phyloP scores from a whole-genome alignment of 1,284 basidiomycete species.

The Cutaneotrichosporon cyanovorans region DNA sequence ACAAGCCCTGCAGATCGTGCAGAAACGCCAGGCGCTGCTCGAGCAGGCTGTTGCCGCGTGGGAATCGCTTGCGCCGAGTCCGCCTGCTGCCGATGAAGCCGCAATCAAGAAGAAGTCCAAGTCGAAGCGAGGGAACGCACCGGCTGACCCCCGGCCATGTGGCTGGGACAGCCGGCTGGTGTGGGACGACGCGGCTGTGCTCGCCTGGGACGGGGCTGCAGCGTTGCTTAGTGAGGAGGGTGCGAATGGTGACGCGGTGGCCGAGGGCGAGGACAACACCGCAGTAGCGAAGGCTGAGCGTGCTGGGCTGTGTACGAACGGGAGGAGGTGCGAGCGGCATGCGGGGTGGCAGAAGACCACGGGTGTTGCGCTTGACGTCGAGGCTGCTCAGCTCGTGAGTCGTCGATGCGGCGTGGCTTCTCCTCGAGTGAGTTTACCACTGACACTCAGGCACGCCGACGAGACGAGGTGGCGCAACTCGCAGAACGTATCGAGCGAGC shows the following conservation, averaged over 20 bases:
- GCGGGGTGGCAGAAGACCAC: constrained; percentile 39
- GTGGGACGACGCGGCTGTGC: constrained; percentile 27
- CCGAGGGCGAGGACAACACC: not conserved
- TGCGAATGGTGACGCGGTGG: not conserved
- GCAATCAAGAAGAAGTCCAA: constrained; percentile 22
- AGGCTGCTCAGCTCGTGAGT: constrained; percentile 27
- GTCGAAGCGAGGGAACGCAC: constrained; percentile 15
- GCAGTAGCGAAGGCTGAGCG: not conserved
- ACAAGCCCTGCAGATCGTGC: constrained; percentile 18
- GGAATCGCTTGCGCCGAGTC: constrained; percentile 13
- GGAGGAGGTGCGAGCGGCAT: constrained; percentile 35
- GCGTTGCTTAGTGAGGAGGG: not conserved
- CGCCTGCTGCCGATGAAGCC: constrained; percentile 1
- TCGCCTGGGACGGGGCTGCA: constrained; percentile 9
- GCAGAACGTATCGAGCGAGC: constrained; percentile 4
- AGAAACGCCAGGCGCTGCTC: constrained; percentile 27
- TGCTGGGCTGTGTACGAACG: constrained; percentile 16
- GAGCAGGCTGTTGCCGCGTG: constrained; percentile 17
- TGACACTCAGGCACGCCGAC: constrained; percentile 4
- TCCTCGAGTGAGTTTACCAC: no score
- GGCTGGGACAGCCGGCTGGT: constrained; percentile 31
- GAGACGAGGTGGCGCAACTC: constrained; percentile 1
- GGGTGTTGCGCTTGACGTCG: constrained; percentile 25
- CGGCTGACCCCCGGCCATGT: constrained; percentile 31
- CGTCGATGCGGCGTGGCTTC: not conserved